These are phyloP conservation scores for Claviceps sp. DNA, from an alignment of 2,329 filamentous ascomycete species.

Conservation along the genomic window DNA sequence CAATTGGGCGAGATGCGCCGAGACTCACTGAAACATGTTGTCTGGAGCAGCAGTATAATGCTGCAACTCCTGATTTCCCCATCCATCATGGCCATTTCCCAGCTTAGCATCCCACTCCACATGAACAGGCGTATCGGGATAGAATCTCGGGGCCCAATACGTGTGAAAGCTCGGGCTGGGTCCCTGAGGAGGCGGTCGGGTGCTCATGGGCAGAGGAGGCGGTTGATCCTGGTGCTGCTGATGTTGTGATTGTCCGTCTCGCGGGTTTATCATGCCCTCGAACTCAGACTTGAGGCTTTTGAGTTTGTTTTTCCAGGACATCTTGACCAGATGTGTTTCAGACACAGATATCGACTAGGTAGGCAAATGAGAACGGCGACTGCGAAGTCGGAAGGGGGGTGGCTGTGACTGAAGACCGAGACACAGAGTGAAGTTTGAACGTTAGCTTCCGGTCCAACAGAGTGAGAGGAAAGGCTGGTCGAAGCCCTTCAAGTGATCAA, in stretches of 20 bases:
- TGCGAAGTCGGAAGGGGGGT: no score
- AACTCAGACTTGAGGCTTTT: constrained; percentile 26
- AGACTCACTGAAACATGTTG: constrained; percentile 38
- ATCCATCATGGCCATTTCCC: constrained; percentile 42
- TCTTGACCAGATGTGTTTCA: constrained; percentile 4
- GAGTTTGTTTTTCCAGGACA: constrained; percentile 26
- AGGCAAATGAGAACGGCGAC: neutral
- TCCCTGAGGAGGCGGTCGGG: constrained; percentile 7
- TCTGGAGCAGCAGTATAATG: constrained; percentile 36
- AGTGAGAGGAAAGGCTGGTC: no score
- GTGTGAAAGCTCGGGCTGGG: constrained; percentile 8
- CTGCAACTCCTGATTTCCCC: constrained; percentile 49
- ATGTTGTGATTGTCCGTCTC: constrained; percentile 6
- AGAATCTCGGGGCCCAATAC: constrained; percentile 42
- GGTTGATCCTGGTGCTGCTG: constrained; percentile 1
- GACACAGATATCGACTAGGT: neutral
- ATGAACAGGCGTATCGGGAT: constrained; percentile 30
- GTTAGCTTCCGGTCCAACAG: no score
- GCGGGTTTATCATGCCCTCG: constrained; percentile 20
- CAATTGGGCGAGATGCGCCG: neutral
- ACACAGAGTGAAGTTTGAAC: no score
- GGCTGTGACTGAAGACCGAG: no score
- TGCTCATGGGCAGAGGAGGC: constrained; percentile 10
- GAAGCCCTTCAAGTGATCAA: no score
- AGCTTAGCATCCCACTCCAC: constrained; percentile 41